Base-by-base conservation (phyloP, 2,329 filamentous ascomycete species). In the Zymoseptoria pseudotritici region DNA sequence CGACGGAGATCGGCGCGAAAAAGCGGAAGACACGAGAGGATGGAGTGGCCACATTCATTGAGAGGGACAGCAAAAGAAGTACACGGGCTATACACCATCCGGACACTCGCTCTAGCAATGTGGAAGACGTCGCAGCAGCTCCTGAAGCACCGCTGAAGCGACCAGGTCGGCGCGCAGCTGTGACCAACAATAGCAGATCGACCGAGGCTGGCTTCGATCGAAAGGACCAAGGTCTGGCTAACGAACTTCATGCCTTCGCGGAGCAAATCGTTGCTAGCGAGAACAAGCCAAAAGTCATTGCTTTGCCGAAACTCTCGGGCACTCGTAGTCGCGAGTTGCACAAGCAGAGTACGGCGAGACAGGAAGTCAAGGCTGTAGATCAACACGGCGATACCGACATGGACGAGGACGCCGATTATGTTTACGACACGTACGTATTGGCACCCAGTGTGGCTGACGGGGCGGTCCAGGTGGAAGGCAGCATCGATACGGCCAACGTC, bases 351-450 rank as follows among this genome's bases (percentile, higher is more conserved):
- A 58, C 60, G 8, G 50, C 64, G 13, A 59, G 31, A 49, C 55
- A 31, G 58, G 58, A 7, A 53, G 51, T 54, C 55, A 59, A 58
- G 53, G 49, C 53, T 26, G 54, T 53, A 20, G 53, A 62, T 19
- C 26, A 50, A 51, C 51, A 65, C 29, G 74, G 74, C 61, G 74
- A 78, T 46, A 68, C 73, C 9, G 75, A 77, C 21, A 70, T 68
- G 54, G 76, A 78, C 9, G 76, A 78, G 20, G 75, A 76, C 20
- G 79, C 79, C n/a, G 81, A 83, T 52, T 86, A 83, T 68, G 82
- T 86, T 59, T 85, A 84, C 70, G 84, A 86, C 66, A 84, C 82
- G 9, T 86, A 86, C 69, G 74, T 85, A 50, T 81, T 83, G 2
- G 70, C 71, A 19, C 66, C 70, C 6, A 60, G 42, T 50, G 63